phyloP scores from a whole-genome alignment of 2,329 filamentous ascomycete genomes.

The Dryadomyces quercivorus region DNA sequence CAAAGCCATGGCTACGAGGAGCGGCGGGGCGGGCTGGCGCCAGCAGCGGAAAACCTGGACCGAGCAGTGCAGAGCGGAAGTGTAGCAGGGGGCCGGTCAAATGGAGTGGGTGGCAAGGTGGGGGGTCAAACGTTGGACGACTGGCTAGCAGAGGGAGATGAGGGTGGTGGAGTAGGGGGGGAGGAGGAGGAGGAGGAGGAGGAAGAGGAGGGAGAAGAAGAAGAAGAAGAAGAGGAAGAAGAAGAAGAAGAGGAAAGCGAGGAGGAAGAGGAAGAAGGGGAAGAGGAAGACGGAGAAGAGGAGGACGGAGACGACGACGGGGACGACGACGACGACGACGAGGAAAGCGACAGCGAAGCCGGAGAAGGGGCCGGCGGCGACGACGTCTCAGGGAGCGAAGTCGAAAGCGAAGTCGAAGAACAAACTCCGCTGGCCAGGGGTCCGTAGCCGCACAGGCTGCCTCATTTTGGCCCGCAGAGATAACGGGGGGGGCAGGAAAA shows the following conservation, averaged over 20 bases:
- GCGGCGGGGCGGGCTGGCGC: slow-evolving; percentile 26
- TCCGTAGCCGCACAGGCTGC: background rate
- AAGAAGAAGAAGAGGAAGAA: slow-evolving; percentile 39
- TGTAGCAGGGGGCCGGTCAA: slow-evolving; percentile 23
- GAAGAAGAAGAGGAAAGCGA: slow-evolving; percentile 52
- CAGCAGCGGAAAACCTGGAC: slow-evolving; percentile 54
- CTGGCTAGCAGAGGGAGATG: slow-evolving; percentile 70
- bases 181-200: slow-evolving; percentile 39
- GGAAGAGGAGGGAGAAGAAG: slow-evolving; percentile 30
- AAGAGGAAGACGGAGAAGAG: slow-evolving; percentile 25
- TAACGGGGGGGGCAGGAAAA: too few relatives aligned
- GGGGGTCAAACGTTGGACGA: slow-evolving; percentile 77
- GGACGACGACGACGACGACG: slow-evolving; percentile 52
- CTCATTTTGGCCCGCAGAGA: background rate
- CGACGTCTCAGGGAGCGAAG: slow-evolving; percentile 10
- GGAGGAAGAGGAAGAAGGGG: slow-evolving; percentile 14
- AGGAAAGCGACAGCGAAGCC: slow-evolving; percentile 40
- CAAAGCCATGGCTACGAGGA: slow-evolving; percentile 24
- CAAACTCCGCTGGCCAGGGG: background rate
- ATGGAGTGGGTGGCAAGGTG: slow-evolving; percentile 37
- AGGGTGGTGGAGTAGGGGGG: slow-evolving; percentile 36
- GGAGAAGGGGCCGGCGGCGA: slow-evolving; percentile 33
- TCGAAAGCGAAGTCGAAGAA: slow-evolving; percentile 18
- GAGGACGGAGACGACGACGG: slow-evolving; percentile 37
- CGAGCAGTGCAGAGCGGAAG: slow-evolving; percentile 28